Evolutionary conservation across 2,329 filamentous ascomycete species (phyloP).

Genomic region (Aspergillus intermedius): DNA sequence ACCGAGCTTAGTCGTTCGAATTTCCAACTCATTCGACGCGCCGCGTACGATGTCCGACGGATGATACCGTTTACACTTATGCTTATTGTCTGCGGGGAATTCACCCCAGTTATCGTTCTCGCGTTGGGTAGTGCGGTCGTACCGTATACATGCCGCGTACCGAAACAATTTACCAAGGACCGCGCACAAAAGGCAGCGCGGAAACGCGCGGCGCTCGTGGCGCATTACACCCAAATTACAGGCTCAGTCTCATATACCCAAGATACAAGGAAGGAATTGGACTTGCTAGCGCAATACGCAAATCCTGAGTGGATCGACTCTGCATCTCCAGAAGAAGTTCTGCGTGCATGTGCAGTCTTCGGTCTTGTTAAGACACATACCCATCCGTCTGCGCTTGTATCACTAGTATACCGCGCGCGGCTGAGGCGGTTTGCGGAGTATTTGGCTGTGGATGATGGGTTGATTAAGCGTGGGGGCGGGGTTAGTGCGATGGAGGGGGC

Average conservation of each 20-base stretch:
- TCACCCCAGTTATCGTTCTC: constrained; percentile 73
- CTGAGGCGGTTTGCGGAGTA: constrained; percentile 54
- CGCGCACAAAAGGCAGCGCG: constrained; percentile 47
- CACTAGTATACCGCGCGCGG: constrained; percentile 46
- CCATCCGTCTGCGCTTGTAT: constrained; percentile 36
- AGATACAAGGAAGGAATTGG: constrained; percentile 23
- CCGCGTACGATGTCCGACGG: constrained; percentile 65
- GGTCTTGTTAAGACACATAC: constrained; percentile 29
- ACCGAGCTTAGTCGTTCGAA: constrained; percentile 54
- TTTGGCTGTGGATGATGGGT: constrained; percentile 62
- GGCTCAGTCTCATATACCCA: constrained; percentile 8
- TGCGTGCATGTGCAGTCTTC: constrained; percentile 31
- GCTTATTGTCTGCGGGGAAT: constrained; percentile 73
- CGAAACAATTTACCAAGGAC: constrained; percentile 60
- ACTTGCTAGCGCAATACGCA: constrained; percentile 20
- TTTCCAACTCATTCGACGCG: constrained; percentile 64
- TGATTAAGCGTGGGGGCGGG: constrained; percentile 61
- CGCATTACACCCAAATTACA: constrained; percentile 12
- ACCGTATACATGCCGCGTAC: constrained; percentile 76
- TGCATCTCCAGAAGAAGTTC: constrained; percentile 18
- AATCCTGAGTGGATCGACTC: constrained; percentile 12
- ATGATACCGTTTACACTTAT: constrained; percentile 72
- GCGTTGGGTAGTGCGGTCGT: constrained; percentile 62
- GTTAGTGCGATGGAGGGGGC: constrained; percentile 51
- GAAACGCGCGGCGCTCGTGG: constrained; percentile 20